Evolutionary conservation across 2,329 filamentous ascomycete genomes (phyloP), one percentile per base, ranked within the genome.

Genomic region (Diaporthe sp.): DNA sequence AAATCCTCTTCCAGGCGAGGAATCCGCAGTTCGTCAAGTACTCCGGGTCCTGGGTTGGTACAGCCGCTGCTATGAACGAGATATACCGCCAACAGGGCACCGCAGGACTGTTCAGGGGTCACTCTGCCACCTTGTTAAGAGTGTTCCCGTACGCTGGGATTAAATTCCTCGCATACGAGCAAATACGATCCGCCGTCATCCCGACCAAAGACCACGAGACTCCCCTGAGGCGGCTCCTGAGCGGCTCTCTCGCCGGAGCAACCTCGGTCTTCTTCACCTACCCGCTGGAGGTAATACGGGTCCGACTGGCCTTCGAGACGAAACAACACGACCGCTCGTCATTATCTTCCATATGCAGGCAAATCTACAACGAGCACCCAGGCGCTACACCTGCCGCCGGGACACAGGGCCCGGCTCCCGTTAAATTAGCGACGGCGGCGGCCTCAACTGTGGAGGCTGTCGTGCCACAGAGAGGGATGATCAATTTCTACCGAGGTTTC

Each of bases 101-200:
- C 2, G 83, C 88, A 15, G 97, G 97, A 1, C 89, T 99, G 9
- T 99, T 95, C 85, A 94, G 97, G 71, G 97, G 97, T 9, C 97
- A 99, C 84, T 98, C 95, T 5, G 97, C 96, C 3, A 99, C 97
- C 0, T 88, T 99, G 3, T 89, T 98, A 71, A 93, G 97, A 78
- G 98, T 99, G 78, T 99, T 98, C 81, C 97, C 97, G 8, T 99
- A 99, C 84, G 97, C 96, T 22, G 96, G 94, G 61, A 98, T 98
- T 85, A 99, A 99, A 82, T 99, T 99, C 82, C 90, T 99, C 57
- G 96, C 96, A 61, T 99, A 99, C 86, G 97, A 99, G 84, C 97
- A 99, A 85, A 95, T 98, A 78, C 94, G 97, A 76, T 91, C 93
- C 17, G 81, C 92, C 20, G 82, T 98, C 44, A 98, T 99, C 77